phyloP scores from a whole-genome alignment of 2,329 filamentous ascomycete species.

The Arthrobotrys musiformis region DNA sequence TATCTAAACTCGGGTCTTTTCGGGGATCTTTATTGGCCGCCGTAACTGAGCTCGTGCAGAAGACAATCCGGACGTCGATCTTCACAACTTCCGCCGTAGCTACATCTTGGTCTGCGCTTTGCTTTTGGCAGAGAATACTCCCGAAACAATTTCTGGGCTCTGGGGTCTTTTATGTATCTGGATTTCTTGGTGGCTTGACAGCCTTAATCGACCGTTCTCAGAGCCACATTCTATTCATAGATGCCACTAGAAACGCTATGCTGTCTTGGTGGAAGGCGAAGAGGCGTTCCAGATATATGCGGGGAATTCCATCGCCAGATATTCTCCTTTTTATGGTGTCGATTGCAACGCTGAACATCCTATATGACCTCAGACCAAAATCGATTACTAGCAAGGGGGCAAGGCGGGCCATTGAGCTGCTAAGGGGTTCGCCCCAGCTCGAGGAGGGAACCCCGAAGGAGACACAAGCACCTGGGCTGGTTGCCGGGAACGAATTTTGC shows the following conservation, averaged over 20 bases:
- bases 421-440: background rate
- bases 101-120: slow-evolving; percentile 46
- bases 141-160: slow-evolving; percentile 18
- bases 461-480: background rate
- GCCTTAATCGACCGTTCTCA: slow-evolving; percentile 31
- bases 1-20: slow-evolving; percentile 22
- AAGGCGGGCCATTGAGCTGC: slow-evolving; percentile 11
- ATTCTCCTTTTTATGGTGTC: slow-evolving; percentile 28
- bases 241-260: slow-evolving; percentile 23
- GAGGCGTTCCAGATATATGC: slow-evolving; percentile 5
- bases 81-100: slow-evolving; percentile 31
- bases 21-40: background rate
- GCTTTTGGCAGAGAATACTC: slow-evolving; percentile 27
- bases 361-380: slow-evolving; percentile 32
- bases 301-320: slow-evolving; percentile 16
- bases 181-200: slow-evolving; percentile 33
- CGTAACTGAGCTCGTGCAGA: slow-evolving; percentile 3
- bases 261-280: slow-evolving; percentile 46
- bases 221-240: slow-evolving; percentile 24
- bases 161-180: slow-evolving; percentile 30
- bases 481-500: too few relatives aligned
- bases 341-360: slow-evolving; percentile 29
- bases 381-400: slow-evolving; percentile 41
- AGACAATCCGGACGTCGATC: slow-evolving; percentile 19
- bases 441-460: background rate